These are phyloP conservation scores for Cystobasidium onofrii DNA, from an alignment of 768 basidiomycete species.

Conservation along the genomic window DNA sequence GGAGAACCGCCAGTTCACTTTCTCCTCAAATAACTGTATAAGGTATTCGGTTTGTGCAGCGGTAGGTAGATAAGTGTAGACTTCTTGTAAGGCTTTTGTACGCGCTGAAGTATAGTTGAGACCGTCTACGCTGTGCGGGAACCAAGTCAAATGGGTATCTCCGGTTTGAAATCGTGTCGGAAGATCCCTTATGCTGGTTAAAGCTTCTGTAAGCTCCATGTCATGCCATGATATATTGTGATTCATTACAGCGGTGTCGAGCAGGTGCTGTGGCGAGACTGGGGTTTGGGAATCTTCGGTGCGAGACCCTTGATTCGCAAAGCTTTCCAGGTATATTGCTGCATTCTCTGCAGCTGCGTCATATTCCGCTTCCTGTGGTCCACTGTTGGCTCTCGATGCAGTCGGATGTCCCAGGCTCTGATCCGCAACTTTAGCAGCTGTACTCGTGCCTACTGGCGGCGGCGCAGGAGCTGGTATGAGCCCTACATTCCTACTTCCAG, in stretches of 20 bases:
- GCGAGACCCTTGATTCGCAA: not conserved
- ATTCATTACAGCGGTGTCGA: not conserved
- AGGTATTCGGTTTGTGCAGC: not conserved
- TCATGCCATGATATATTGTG: not conserved
- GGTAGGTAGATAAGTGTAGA: not conserved
- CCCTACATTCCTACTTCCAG: not conserved
- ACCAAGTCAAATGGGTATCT: not conserved
- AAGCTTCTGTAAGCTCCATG: slow-evolving; percentile 1
- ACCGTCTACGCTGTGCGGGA: not conserved
- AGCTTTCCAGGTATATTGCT: not conserved
- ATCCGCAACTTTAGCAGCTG: not conserved
- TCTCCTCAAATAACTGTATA: not conserved
- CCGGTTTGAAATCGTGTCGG: not conserved
- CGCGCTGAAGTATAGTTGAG: not conserved
- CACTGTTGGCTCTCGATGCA: not conserved
- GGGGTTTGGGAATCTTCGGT: not conserved
- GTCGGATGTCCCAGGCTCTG: not conserved
- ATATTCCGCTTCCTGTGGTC: not conserved
- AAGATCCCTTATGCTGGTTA: not conserved
- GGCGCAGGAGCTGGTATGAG: not conserved
- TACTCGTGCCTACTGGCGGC: not conserved
- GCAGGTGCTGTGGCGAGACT: not conserved
- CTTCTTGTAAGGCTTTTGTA: not conserved
- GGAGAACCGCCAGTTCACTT: not conserved
- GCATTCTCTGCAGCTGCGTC: slow-evolving; percentile 1